Conservation (phyloP, 495 filamentous ascomycete genomes). For the Aspergillus sparsus region DNA sequence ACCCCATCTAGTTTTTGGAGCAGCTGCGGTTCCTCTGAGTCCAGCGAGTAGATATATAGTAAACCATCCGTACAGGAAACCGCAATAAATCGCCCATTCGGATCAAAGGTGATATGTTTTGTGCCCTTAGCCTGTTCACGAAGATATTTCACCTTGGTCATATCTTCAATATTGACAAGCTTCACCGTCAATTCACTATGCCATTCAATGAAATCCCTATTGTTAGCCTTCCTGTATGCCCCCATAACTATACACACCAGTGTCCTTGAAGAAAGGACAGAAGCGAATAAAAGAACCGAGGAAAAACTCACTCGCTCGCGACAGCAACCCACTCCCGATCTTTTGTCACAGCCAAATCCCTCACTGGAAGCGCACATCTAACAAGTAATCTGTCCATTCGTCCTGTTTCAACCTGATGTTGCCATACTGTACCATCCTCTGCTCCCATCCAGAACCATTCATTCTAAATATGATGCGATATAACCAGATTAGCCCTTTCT, state of each 20-base stretch:
- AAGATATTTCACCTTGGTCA: conserved; percentile 69
- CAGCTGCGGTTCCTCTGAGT: conserved; percentile 76
- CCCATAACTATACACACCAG: neutral
- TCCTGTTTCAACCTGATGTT: conserved; percentile 77
- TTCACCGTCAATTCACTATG: conserved; percentile 80
- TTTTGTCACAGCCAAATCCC: conserved; percentile 80
- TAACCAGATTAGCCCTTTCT: too few species aligned
- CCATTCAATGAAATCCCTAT: conserved; percentile 12
- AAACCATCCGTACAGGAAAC: conserved; percentile 85
- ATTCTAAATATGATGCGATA: conserved; percentile 48
- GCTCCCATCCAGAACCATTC: conserved; percentile 83
- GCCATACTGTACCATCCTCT: conserved; percentile 90
- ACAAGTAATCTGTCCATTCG: conserved; percentile 76
- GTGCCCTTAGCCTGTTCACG: conserved; percentile 79
- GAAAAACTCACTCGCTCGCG: conserved; percentile 74
- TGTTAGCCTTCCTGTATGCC: too few species aligned
- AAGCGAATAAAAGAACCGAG: neutral
- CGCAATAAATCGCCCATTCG: conserved; percentile 71
- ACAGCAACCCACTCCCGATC: conserved; percentile 89
- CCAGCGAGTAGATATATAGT: conserved; percentile 85
- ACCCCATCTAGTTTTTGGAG: conserved; percentile 82
- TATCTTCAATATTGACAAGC: conserved; percentile 79
- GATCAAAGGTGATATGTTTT: conserved; percentile 89
- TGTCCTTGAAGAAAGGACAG: neutral
- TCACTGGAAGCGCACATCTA: conserved; percentile 76